Base-by-base conservation (phyloP, 331 rosid genomes). In the Spiraea crenata region DNA sequence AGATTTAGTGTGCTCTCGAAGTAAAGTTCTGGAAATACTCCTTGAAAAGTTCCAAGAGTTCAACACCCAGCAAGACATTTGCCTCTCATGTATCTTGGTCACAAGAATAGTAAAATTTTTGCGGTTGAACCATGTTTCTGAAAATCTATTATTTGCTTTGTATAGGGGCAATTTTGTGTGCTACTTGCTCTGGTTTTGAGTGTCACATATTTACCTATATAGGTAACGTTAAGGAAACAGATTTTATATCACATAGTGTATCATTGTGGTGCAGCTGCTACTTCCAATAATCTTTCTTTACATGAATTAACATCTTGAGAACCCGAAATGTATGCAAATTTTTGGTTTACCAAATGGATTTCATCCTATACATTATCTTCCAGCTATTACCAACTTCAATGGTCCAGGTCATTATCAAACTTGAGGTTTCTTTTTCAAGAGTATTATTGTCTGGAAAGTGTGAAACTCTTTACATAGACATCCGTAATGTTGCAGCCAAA, bases 1-100 rank as follows among this genome's bases (percentile, higher is more conserved):
- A 40, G 77, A 62, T 77, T 76, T 66, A 63, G 63, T 72, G 59
- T 77, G 77, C 65, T 74, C 65, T 72, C 59, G 35, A 76, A 65
- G 74, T 62, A 59, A 11, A 48, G n/a, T n/a, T n/a, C 44, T 9
- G 65, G 70, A 34, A 73, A 74, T 40, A n/a, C 48, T 39, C 15
- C 25, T 17, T 39, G 8, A 39, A 61, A 39, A 61, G 31, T 57
- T 39, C 73, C 45, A 34, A 55, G 49, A 52, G 12, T 45, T 3
- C 40, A 35, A 49, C 35, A 9, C 65, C 73, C 70, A 9, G 31
- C 47, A 74, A 70, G 57, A 57, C 15, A 10, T 69, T 49, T 57
- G 63, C 62, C 68, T 59, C 52, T 47, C 6, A 17, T 54, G 65
- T 66, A 70, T 20, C 70, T 51, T 63, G 67, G 59, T 56, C 45